A percentile compares a stretch with the other conserved stretches of the same genome.
phyloP scores from a whole-genome alignment of 2,329 filamentous ascomycete genomes.

The Beauveria caledonica region DNA sequence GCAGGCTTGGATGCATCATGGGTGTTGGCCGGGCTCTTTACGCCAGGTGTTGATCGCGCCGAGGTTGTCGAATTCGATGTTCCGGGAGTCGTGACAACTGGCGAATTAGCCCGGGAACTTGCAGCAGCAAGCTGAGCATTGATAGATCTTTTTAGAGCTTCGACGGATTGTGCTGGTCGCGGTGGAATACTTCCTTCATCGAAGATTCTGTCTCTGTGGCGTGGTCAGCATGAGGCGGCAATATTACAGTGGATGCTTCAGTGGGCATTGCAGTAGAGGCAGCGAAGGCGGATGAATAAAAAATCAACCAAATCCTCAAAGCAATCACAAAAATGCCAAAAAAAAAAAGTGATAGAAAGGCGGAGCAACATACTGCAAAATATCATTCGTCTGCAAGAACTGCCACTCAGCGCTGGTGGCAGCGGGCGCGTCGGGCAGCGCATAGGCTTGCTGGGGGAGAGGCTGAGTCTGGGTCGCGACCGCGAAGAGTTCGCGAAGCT shows the following conservation, averaged over 20 bases:
- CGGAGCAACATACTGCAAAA: slow-evolving; percentile 46
- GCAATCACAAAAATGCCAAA: slow-evolving; percentile 10
- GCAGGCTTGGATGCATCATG: not conserved
- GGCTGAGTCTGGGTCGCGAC: slow-evolving; percentile 63
- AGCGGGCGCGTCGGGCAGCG: slow-evolving; percentile 48
- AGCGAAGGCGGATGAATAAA: slow-evolving; percentile 17
- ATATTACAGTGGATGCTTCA: slow-evolving; percentile 10
- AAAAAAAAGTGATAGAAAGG: not conserved
- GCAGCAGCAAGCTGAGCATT: slow-evolving; percentile 5
- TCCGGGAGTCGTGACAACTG: not conserved
- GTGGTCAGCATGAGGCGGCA: not conserved
- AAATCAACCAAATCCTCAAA: not conserved
- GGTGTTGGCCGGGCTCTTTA: slow-evolving; percentile 2
- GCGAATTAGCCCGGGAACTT: not conserved
- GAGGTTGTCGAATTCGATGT: not conserved
- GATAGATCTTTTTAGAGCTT: slow-evolving; percentile 32
- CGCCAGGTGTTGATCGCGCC: not conserved
- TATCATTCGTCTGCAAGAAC: slow-evolving; percentile 49
- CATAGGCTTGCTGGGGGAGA: slow-evolving; percentile 50
- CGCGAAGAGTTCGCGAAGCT: slow-evolving; percentile 78
- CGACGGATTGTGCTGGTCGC: slow-evolving; percentile 37
- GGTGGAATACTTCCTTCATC: slow-evolving; percentile 46
- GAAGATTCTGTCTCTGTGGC: slow-evolving; percentile 32
- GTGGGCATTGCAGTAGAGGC: slow-evolving; percentile 3
- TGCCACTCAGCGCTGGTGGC: slow-evolving; percentile 43